Conservation (phyloP, 345 rosid species). For the Aquilaria malaccensis region DNA sequence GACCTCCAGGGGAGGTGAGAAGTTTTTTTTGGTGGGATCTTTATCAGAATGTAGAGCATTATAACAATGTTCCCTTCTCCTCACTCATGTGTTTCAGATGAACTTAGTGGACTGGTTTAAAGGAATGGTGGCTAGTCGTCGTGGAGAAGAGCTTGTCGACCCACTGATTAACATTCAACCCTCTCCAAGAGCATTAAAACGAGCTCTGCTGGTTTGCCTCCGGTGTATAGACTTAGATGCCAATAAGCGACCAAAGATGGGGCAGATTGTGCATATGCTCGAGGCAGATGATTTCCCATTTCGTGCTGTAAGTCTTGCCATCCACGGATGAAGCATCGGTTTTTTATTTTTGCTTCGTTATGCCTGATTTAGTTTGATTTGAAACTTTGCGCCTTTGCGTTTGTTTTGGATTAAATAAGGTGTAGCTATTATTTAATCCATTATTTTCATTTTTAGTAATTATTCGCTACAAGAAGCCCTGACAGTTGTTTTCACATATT, state of each 20-base stretch:
- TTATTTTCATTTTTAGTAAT: too few species aligned
- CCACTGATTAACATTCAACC: slow-evolving; percentile 62
- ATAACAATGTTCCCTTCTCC: not conserved
- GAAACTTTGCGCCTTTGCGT: too few species aligned
- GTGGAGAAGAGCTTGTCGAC: slow-evolving; percentile 78
- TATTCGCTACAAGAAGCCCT: too few species aligned
- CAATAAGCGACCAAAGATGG: slow-evolving; percentile 88
- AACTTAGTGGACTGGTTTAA: slow-evolving; percentile 96
- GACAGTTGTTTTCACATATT: too few species aligned
- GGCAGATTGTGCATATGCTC: slow-evolving; percentile 96
- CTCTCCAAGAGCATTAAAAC: slow-evolving; percentile 62
- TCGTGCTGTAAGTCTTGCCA: slow-evolving; percentile 54
- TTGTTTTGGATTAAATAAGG: too few species aligned
- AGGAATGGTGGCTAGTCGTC: slow-evolving; percentile 87
- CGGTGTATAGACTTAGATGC: slow-evolving; percentile 92
- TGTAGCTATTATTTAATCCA: too few species aligned
- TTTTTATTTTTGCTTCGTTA: too few species aligned
- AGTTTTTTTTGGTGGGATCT: not conserved
- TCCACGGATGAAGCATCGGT: not conserved
- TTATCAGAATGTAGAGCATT: not conserved
- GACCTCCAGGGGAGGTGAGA: slow-evolving; percentile 85
- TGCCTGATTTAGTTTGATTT: not conserved
- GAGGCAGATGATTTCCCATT: slow-evolving; percentile 88
- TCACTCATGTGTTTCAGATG: slow-evolving; percentile 45
- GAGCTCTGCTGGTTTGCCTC: slow-evolving; percentile 75